phyloP scores from a whole-genome alignment of 164 flowering plant genomes.

The Vitis amurensis region DNA sequence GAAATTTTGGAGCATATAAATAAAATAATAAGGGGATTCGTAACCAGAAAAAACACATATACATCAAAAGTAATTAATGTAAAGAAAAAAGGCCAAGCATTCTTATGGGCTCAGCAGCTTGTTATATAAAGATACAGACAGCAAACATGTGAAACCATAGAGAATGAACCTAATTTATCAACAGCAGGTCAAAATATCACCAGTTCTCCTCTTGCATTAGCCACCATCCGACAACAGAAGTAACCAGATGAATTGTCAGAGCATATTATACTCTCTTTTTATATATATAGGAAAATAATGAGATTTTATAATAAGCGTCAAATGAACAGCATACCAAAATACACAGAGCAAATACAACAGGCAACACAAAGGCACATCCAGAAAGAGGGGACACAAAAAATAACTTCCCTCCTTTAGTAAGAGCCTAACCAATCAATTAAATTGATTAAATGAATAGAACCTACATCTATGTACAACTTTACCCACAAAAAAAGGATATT shows the following conservation, averaged over 20 bases:
- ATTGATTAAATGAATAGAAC: too few species aligned
- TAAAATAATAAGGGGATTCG: neutral
- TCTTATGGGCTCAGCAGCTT: neutral
- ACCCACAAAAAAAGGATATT: too few species aligned
- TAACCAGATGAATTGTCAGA: neutral
- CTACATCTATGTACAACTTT: too few species aligned
- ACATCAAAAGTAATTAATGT: neutral
- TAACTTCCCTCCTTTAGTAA: too few species aligned
- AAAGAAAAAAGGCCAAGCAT: neutral
- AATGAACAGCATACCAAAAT: too few species aligned
- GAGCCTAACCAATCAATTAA: too few species aligned
- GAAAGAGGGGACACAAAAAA: too few species aligned
- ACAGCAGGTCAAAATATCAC: slow-evolving; percentile 5
- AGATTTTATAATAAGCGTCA: too few species aligned
- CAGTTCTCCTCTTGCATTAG: neutral
- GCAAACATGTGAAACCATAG: neutral
- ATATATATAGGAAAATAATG: too few species aligned
- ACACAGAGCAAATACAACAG: too few species aligned
- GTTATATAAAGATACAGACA: neutral
- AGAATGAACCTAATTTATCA: neutral
- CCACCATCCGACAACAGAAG: neutral
- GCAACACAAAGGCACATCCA: too few species aligned
- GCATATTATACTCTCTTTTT: neutral
- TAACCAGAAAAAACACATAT: neutral
- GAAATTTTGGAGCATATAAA: neutral